Conservation (phyloP, 371 early-diverging fungal species). For the Rhizopus sp. region DNA sequence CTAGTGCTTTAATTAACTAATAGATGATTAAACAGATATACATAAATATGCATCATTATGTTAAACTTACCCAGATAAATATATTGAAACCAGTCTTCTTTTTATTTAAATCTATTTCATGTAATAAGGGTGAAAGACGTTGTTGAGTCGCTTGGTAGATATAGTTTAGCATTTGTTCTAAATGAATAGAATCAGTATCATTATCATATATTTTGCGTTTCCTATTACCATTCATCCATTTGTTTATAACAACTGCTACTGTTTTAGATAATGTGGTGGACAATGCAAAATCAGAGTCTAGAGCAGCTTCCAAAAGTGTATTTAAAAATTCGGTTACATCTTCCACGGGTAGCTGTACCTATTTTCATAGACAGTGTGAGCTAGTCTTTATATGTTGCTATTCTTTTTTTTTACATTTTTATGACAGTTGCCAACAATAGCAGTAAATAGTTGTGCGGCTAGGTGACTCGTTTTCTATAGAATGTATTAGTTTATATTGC, state of each 20-base stretch:
- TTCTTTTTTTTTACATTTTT: slow-evolving; percentile 25
- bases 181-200: not conserved
- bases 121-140: slow-evolving; percentile 10
- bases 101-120: slow-evolving; percentile 2
- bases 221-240: slow-evolving; percentile 46
- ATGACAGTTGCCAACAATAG: slow-evolving; percentile 36
- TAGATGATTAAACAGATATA: not conserved
- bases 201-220: not conserved
- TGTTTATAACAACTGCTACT: slow-evolving; percentile 53
- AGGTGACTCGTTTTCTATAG: not conserved
- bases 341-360: slow-evolving; percentile 47
- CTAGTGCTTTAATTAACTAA: slow-evolving; percentile 63
- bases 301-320: not conserved
- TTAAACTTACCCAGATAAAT: slow-evolving; percentile 10
- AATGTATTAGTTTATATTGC: no score
- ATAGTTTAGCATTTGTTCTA: slow-evolving; percentile 22
- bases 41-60: no score
- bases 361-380: slow-evolving; percentile 1
- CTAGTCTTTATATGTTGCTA: not conserved
- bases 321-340: slow-evolving; percentile 39
- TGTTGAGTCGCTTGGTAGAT: slow-evolving; percentile 6
- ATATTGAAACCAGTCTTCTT: slow-evolving; percentile 13
- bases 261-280: slow-evolving; percentile 35
- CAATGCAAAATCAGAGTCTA: not conserved
- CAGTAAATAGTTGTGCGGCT: slow-evolving; percentile 33